phyloP scores from a whole-genome alignment of 2,329 filamentous ascomycete species.

The Trichoderma atroviride region DNA sequence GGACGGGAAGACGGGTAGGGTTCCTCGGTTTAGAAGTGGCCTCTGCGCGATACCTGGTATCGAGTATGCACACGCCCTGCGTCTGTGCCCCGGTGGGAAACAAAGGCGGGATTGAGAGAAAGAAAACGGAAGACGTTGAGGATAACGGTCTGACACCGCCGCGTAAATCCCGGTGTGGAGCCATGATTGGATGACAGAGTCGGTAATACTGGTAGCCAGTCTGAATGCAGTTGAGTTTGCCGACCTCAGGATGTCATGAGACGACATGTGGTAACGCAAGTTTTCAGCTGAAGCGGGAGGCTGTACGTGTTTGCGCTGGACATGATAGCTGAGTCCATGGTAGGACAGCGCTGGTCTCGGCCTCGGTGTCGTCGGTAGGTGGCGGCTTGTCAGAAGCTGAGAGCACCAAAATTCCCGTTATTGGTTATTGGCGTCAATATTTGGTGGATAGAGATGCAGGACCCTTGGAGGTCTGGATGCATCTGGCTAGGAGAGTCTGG shows the following conservation, averaged over 20 bases:
- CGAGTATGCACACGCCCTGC: slow-evolving; percentile 21
- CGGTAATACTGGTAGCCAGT: neutral
- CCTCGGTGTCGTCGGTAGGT: neutral
- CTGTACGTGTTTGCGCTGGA: neutral
- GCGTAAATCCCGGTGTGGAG: slow-evolving; percentile 6
- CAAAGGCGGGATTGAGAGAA: neutral
- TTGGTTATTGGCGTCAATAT: neutral
- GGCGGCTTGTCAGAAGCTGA: neutral
- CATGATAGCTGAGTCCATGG: slow-evolving; percentile 3
- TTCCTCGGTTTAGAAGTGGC: neutral
- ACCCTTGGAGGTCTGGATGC: neutral
- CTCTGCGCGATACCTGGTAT: slow-evolving; percentile 9
- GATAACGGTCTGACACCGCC: slow-evolving; percentile 4
- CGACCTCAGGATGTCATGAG: neutral
- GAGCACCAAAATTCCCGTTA: neutral
- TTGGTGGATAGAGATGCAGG: slow-evolving; percentile 6
- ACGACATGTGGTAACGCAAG: neutral
- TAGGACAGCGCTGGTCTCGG: neutral
- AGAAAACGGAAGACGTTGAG: neutral
- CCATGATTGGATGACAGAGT: neutral
- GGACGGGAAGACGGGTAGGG: neutral
- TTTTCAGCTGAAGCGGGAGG: neutral
- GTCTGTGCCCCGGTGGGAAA: neutral
- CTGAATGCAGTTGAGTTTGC: neutral
- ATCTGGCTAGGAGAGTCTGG: neutral